Evolutionary conservation across 371 early-diverging fungal genomes (phyloP).

Genomic region (Lichtheimia corymbifera): DNA sequence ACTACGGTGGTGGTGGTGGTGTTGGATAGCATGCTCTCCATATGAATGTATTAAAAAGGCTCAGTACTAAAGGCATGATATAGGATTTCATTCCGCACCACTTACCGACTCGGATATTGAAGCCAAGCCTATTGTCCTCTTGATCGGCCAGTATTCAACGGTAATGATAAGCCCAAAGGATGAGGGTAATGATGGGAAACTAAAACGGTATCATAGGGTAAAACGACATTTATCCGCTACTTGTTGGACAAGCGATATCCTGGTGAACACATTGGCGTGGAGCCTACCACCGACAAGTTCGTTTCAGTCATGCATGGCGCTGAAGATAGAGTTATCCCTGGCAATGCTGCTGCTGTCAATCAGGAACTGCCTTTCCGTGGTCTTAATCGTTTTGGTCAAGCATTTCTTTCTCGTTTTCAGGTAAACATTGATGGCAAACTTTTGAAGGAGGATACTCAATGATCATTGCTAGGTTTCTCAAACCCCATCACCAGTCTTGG

Average conservation of each 20-base stretch:
- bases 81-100: constrained; percentile 75
- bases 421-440: constrained; percentile 23
- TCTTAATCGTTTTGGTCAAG: constrained; percentile 75
- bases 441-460: background rate
- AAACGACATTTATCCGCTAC: constrained; percentile 84
- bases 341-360: constrained; percentile 87
- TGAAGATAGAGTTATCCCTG: constrained; percentile 78
- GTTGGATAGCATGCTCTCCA: too few species aligned
- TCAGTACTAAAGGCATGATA: background rate
- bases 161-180: constrained; percentile 21
- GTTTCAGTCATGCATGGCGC: constrained; percentile 81
- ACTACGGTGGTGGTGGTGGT: too few species aligned
- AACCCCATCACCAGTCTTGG: constrained; percentile 67
- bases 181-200: too few species aligned
- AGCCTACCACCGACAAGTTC: constrained; percentile 88
- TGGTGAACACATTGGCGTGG: constrained; percentile 84
- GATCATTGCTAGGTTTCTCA: constrained; percentile 63
- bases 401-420: constrained; percentile 83
- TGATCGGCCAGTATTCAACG: constrained; percentile 86
- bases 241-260: constrained; percentile 82
- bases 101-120: constrained; percentile 78
- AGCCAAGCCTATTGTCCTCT: constrained; percentile 84
- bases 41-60: background rate
- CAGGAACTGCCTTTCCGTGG: constrained; percentile 83
- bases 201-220: constrained; percentile 51